phyloP scores from a whole-genome alignment of 495 filamentous ascomycete genomes.

The Immersiella caudata region DNA sequence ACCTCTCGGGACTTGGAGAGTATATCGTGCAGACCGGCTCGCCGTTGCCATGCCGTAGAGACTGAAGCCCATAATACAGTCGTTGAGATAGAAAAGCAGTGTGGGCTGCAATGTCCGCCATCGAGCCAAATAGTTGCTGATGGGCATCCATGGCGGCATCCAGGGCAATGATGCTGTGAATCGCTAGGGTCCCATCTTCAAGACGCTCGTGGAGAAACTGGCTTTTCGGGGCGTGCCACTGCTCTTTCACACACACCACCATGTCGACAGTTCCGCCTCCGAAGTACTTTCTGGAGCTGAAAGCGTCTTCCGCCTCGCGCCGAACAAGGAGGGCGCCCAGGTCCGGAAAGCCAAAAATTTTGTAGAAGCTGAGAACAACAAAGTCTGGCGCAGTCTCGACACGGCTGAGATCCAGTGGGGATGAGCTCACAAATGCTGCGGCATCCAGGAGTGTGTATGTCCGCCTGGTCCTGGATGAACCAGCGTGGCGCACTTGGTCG shows the following conservation, averaged over 20 bases:
- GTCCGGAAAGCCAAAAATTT: conserved; percentile 96
- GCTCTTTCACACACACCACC: conserved; percentile 60
- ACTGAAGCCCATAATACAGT: conserved; percentile 60
- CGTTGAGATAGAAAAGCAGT: conserved; percentile 64
- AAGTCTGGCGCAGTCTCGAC: conserved; percentile 74
- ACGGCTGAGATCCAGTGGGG: conserved; percentile 71
- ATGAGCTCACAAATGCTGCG: conserved; percentile 78
- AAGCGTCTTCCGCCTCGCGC: conserved; percentile 64
- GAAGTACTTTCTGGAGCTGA: conserved; percentile 75
- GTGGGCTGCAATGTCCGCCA: conserved; percentile 74
- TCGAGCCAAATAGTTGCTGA: conserved; percentile 66
- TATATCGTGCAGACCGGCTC: conserved; percentile 68
- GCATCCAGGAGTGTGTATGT: conserved; percentile 85
- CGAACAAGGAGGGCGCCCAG: conserved; percentile 84
- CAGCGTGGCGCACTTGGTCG: conserved; percentile 48
- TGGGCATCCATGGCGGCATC: conserved; percentile 73
- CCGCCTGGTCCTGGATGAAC: conserved; percentile 11
- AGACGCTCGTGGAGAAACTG: conserved; percentile 75
- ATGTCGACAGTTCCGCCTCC: conserved; percentile 96
- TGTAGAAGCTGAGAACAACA: conserved; percentile 88
- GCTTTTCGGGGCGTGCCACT: conserved; percentile 75
- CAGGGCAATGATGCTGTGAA: conserved; percentile 85
- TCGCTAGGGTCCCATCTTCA: conserved; percentile 88
- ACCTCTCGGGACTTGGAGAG: conserved; percentile 41
- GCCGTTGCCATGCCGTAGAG: conserved; percentile 69